Evolutionary conservation across 768 basidiomycete species (phyloP).

Genomic region (Xerocomellus dryophilus): DNA sequence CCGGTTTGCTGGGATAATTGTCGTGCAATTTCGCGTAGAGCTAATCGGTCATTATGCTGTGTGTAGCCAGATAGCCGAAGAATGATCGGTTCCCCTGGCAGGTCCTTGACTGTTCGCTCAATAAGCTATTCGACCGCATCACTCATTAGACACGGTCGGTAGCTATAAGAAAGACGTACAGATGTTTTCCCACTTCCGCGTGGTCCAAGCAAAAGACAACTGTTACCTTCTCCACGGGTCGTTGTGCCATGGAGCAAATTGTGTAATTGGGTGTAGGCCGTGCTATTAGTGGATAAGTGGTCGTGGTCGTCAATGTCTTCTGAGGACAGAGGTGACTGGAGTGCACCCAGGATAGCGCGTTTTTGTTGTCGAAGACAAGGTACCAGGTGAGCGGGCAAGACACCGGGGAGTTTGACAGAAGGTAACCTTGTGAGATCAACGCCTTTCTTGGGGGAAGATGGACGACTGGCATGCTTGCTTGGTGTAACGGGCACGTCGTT

Average conservation of each 20-base stretch:
- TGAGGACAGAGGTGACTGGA: slow-evolving; percentile 34
- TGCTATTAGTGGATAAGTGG: slow-evolving; percentile 43
- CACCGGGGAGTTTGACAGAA: slow-evolving; percentile 21
- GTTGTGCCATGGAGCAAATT: slow-evolving; percentile 73
- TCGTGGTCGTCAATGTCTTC: slow-evolving; percentile 34
- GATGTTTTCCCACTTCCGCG: slow-evolving; percentile 83
- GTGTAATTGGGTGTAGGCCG: slow-evolving; percentile 55
- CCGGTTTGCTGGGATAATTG: slow-evolving; percentile 81
- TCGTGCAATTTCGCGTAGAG: slow-evolving; percentile 87
- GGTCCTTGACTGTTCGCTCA: slow-evolving; percentile 49
- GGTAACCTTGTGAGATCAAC: neutral
- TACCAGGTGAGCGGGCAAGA: slow-evolving; percentile 42
- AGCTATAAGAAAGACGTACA: slow-evolving; percentile 36
- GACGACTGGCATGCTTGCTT: slow-evolving; percentile 7
- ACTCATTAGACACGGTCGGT: slow-evolving; percentile 2
- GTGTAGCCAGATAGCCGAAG: slow-evolving; percentile 83
- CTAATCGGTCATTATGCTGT: slow-evolving; percentile 82
- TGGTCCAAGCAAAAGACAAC: slow-evolving; percentile 83
- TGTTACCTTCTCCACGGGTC: slow-evolving; percentile 85
- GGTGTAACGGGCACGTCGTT: slow-evolving; percentile 19
- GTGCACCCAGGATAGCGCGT: slow-evolving; percentile 46
- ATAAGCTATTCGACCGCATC: slow-evolving; percentile 47
- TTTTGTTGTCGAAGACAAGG: slow-evolving; percentile 56
- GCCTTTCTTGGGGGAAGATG: slow-evolving; percentile 17
- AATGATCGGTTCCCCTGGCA: slow-evolving; percentile 58